These are phyloP conservation scores for Myxozyma vanderwaltii DNA, from an alignment of 805 yeast species.

Conservation along the genomic window DNA sequence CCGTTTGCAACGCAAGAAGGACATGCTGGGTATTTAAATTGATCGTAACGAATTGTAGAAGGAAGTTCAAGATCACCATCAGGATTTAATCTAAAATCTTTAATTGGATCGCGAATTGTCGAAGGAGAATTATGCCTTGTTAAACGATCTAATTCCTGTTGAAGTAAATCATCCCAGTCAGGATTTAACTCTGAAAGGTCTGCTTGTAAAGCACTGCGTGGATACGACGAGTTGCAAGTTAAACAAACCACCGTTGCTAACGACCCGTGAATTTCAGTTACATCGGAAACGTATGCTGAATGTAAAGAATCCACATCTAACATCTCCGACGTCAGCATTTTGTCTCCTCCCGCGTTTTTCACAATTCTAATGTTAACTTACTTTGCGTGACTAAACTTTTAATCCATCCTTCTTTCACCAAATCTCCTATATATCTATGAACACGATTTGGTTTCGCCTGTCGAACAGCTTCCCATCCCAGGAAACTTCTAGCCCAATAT, in stretches of 20 bases:
- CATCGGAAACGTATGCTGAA: constrained; percentile 29
- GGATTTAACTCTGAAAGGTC: constrained; percentile 33
- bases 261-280: constrained; percentile 38
- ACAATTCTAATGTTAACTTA: no score
- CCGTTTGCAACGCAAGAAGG: constrained; percentile 26
- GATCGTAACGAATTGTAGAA: constrained; percentile 26
- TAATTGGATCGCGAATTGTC: constrained; percentile 19
- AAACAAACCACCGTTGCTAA: constrained; percentile 34
- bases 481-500: constrained; percentile 39
- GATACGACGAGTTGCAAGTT: constrained; percentile 31
- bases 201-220: constrained; percentile 29
- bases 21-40: constrained; percentile 37
- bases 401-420: constrained; percentile 28
- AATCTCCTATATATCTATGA: constrained; percentile 32
- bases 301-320: constrained; percentile 38
- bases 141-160: constrained; percentile 21
- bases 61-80: constrained; percentile 38
- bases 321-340: no score
- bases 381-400: constrained; percentile 35
- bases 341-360: no score
- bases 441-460: constrained; percentile 34
- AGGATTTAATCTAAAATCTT: constrained; percentile 31
- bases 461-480: constrained; percentile 35
- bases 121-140: not conserved
- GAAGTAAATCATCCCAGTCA: constrained; percentile 31